phyloP scores from a whole-genome alignment of 305 asterid species.

The Caryopteris hybrid region DNA sequence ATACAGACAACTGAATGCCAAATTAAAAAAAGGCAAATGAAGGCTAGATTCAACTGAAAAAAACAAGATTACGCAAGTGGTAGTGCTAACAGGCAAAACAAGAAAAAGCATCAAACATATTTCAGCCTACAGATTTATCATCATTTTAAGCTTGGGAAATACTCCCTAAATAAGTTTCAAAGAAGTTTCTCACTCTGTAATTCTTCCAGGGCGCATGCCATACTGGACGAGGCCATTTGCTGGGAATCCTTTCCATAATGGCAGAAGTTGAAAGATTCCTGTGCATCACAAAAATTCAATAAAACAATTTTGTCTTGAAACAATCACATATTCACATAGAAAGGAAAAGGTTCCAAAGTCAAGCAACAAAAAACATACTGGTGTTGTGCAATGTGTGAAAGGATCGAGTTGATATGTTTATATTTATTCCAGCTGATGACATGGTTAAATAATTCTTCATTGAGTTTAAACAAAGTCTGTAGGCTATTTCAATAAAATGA shows the following conservation, averaged over 20 bases:
- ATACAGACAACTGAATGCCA: background rate
- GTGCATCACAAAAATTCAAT: conserved; percentile 17
- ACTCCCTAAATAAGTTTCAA: background rate
- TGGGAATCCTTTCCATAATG: conserved; percentile 95
- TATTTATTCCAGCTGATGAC: background rate
- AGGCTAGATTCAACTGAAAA: background rate
- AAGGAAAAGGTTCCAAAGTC: no score
- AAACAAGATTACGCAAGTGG: background rate
- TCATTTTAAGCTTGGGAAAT: background rate
- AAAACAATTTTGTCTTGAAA: background rate
- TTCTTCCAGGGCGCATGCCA: conserved; percentile 98
- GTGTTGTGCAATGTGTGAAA: background rate
- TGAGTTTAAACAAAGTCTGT: background rate
- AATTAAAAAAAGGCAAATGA: background rate
- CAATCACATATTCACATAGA: no score
- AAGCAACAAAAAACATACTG: background rate
- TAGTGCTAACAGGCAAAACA: background rate
- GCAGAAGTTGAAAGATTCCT: conserved; percentile 93
- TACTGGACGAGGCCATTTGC: conserved; percentile 96
- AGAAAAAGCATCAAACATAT: background rate
- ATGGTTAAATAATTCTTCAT: background rate
- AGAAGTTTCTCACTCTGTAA: conserved; percentile 63
- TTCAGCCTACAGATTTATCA: background rate
- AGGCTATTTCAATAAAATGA: background rate
- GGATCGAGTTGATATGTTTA: background rate